Percentiles rank a stretch among this genome's conserved stretches.
phyloP scores from a whole-genome alignment of 176 grass and related monocot genomes.

The Aechmea fasciata region DNA sequence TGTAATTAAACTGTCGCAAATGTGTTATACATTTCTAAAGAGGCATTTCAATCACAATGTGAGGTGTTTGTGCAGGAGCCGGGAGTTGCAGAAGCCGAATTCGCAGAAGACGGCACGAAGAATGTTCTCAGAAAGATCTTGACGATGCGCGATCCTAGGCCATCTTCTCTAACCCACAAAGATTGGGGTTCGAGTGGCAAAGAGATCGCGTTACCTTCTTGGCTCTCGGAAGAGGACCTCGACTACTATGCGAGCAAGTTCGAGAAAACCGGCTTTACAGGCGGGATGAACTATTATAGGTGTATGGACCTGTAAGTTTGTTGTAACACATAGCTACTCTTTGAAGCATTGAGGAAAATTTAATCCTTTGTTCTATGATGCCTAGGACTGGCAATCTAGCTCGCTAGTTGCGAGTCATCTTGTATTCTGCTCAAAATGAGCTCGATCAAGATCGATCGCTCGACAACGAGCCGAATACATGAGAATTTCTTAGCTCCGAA shows the following conservation, averaged over 20 bases:
- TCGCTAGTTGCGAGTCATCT: no score
- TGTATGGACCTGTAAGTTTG: constrained; percentile 31
- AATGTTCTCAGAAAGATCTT: constrained; percentile 42
- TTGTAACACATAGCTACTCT: no score
- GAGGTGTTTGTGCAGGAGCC: constrained; percentile 30
- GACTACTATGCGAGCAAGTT: constrained; percentile 42
- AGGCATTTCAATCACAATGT: no score
- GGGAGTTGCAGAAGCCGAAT: constrained; percentile 42
- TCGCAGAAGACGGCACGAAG: constrained; percentile 34
- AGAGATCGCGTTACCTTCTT: constrained; percentile 38
- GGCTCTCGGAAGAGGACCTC: constrained; percentile 66
- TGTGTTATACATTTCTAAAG: no score
- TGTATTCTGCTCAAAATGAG: no score
- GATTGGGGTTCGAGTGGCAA: constrained; percentile 17
- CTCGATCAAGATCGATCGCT: no score
- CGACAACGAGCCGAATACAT: no score
- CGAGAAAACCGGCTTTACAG: constrained; percentile 34
- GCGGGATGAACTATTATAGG: constrained; percentile 26
- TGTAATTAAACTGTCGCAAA: no score
- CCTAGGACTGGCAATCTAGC: no score
- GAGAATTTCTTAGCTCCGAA: no score
- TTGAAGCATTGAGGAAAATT: no score
- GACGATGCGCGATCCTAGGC: constrained; percentile 1
- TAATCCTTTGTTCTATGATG: no score
- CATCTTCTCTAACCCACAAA: constrained; percentile 29